Conservation (phyloP, 768 basidiomycete species). For the Naganishia randhawae region DNA sequence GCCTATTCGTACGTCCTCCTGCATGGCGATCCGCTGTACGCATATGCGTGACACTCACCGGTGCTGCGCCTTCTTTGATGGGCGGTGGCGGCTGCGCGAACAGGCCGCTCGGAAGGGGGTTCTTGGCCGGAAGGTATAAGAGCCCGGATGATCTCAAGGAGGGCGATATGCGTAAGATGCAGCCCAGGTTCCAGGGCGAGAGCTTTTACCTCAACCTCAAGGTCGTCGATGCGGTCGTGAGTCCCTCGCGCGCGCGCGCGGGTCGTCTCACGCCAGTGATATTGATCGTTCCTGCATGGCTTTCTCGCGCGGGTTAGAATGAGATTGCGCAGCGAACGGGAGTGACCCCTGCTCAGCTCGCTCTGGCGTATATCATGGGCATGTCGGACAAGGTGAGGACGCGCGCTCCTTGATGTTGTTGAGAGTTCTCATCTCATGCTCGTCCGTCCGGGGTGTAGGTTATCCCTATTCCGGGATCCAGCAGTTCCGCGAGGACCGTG, state of each 20-base stretch:
- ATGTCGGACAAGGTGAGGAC: slow-evolving; percentile 41
- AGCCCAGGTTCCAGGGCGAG: slow-evolving; percentile 57
- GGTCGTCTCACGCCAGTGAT: too few species aligned
- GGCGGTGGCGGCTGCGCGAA: too few species aligned
- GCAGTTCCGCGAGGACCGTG: slow-evolving; percentile 53
- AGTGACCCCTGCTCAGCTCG: slow-evolving; percentile 53
- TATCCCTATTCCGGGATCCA: slow-evolving; percentile 57
- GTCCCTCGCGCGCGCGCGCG: background rate
- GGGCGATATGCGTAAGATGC: slow-evolving; percentile 52
- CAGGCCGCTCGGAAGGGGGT: slow-evolving; percentile 50
- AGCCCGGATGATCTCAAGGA: slow-evolving; percentile 50
- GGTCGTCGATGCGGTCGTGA: slow-evolving; percentile 53
- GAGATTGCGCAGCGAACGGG: slow-evolving; percentile 54
- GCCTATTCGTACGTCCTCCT: slow-evolving; percentile 56
- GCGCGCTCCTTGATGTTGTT: background rate
- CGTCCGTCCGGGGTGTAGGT: slow-evolving; percentile 45
- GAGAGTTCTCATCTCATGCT: background rate
- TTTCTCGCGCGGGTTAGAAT: slow-evolving; percentile 29
- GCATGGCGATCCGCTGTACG: too few species aligned
- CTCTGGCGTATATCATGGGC: slow-evolving; percentile 51
- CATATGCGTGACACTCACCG: too few species aligned
- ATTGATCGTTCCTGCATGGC: too few species aligned
- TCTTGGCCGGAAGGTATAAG: slow-evolving; percentile 49
- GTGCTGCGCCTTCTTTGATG: background rate
- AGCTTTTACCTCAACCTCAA: slow-evolving; percentile 54